These are phyloP conservation scores for Exserohilum turcica DNA, from an alignment of 2,329 filamentous ascomycete species.

Conservation along the genomic window DNA sequence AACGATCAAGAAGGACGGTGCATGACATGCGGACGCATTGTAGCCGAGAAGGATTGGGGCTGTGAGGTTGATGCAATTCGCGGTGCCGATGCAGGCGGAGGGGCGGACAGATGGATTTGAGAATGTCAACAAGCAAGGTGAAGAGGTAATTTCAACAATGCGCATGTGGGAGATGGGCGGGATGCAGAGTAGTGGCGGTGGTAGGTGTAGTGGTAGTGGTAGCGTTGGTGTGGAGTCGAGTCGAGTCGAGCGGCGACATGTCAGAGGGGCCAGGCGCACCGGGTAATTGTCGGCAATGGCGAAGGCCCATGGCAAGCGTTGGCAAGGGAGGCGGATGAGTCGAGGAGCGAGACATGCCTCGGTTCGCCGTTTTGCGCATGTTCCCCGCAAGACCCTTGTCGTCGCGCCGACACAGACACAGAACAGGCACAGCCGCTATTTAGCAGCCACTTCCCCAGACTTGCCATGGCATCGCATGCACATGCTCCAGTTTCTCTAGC, in stretches of 20 bases:
- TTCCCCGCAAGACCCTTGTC: conserved; percentile 28
- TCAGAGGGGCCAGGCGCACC: background rate
- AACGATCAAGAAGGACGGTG: background rate
- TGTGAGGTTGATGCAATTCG: too few relatives aligned
- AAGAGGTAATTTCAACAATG: too few relatives aligned
- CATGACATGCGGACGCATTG: background rate
- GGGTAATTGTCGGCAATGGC: background rate
- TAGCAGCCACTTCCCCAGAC: conserved; percentile 33
- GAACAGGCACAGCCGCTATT: conserved; percentile 26
- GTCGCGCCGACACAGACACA: conserved; percentile 9
- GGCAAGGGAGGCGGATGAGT: conserved; percentile 9
- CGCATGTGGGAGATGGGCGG: background rate
- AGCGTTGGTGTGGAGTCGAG: too few relatives aligned
- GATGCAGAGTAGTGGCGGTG: too few relatives aligned
- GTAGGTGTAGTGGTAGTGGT: too few relatives aligned
- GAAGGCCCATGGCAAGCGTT: background rate
- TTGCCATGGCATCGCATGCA: conserved; percentile 19
- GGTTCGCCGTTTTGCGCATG: conserved; percentile 17
- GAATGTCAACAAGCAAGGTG: too few relatives aligned
- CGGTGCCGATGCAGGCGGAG: too few relatives aligned
- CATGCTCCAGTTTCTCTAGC: conserved; percentile 1
- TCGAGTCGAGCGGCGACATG: background rate
- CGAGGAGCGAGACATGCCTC: conserved; percentile 22
- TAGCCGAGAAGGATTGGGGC: background rate
- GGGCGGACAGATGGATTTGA: too few relatives aligned